Conservation (phyloP, 2,329 filamentous ascomycete species). For the Shiraia bambusicola region DNA sequence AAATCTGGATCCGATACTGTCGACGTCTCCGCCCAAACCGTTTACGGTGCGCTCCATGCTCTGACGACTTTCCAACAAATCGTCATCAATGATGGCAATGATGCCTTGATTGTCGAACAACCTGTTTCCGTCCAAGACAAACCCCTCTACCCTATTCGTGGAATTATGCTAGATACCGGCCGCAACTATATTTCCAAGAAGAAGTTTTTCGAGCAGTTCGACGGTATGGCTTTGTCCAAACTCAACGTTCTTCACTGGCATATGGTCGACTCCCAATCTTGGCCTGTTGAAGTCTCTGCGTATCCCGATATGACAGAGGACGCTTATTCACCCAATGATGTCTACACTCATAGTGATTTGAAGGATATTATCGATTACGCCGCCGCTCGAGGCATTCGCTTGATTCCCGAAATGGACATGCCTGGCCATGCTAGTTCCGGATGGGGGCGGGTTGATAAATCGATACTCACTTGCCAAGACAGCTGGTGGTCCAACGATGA, state of each 20-base stretch:
- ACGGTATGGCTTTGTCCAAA: slow-evolving; percentile 58
- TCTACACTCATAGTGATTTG: slow-evolving; percentile 49
- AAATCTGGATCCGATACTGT: slow-evolving; percentile 44
- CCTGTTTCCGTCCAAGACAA: slow-evolving; percentile 54
- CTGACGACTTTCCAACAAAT: slow-evolving; percentile 61
- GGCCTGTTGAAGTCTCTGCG: slow-evolving; percentile 53
- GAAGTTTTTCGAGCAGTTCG: slow-evolving; percentile 58
- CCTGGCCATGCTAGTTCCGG: slow-evolving; percentile 59
- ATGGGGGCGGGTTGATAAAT: slow-evolving; percentile 59
- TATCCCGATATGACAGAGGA: slow-evolving; percentile 58
- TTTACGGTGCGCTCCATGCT: slow-evolving; percentile 58
- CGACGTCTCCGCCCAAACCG: slow-evolving; percentile 52
- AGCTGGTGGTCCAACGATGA: slow-evolving; percentile 64
- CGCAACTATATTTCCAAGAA: slow-evolving; percentile 56
- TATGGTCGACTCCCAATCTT: slow-evolving; percentile 58
- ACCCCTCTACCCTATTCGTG: slow-evolving; percentile 57
- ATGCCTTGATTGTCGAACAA: slow-evolving; percentile 54
- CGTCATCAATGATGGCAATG: slow-evolving; percentile 51
- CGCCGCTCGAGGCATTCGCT: slow-evolving; percentile 57
- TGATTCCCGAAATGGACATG: slow-evolving; percentile 65
- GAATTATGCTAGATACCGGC: slow-evolving; percentile 58
- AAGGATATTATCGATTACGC: slow-evolving; percentile 53
- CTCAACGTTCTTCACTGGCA: slow-evolving; percentile 62
- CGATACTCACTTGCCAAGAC: slow-evolving; percentile 58
- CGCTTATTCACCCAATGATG: slow-evolving; percentile 54